Percentiles rank a stretch among this genome's conserved stretches.
Evolutionary conservation across 257 asterid species (phyloP).

Genomic region (Oldenlandia corymbosa): DNA sequence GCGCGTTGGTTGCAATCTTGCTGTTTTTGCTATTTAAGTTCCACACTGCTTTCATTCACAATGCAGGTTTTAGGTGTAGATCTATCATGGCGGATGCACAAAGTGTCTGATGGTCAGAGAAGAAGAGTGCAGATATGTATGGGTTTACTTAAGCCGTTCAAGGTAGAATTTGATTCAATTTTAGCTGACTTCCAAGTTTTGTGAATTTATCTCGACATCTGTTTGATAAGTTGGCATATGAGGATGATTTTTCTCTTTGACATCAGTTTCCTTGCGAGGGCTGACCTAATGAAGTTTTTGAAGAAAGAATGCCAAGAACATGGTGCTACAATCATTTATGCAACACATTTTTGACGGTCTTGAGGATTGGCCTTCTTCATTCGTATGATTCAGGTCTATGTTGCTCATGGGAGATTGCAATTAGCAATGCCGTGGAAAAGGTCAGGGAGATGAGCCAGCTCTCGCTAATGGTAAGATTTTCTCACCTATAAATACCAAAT

Average conservation of each 20-base stretch:
- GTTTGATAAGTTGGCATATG: no score
- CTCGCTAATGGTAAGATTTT: constrained; percentile 74
- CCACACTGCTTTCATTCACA: constrained; percentile 7
- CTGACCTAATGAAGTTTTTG: constrained; percentile 79
- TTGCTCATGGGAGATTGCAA: constrained; percentile 84
- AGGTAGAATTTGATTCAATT: constrained; percentile 36
- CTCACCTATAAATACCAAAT: background rate
- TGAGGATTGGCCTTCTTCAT: constrained; percentile 90
- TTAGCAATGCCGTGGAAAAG: constrained; percentile 68
- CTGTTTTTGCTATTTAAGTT: background rate
- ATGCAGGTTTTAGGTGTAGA: constrained; percentile 74
- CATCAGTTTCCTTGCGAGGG: constrained; percentile 58
- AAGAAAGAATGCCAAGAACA: constrained; percentile 82
- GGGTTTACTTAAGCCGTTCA: constrained; percentile 95
- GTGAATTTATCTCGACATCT: background rate
- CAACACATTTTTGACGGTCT: constrained; percentile 98
- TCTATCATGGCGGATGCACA: constrained; percentile 95
- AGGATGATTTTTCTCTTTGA: background rate
- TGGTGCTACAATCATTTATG: constrained; percentile 79
- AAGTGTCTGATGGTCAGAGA: constrained; percentile 94
- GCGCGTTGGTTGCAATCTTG: no score
- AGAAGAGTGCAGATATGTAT: constrained; percentile 93
- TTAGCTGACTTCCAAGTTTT: background rate
- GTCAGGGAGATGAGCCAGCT: constrained; percentile 64
- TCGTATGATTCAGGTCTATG: constrained; percentile 69